Conservation (phyloP, 2,329 filamentous ascomycete genomes). For the Xylariaceae sp. region DNA sequence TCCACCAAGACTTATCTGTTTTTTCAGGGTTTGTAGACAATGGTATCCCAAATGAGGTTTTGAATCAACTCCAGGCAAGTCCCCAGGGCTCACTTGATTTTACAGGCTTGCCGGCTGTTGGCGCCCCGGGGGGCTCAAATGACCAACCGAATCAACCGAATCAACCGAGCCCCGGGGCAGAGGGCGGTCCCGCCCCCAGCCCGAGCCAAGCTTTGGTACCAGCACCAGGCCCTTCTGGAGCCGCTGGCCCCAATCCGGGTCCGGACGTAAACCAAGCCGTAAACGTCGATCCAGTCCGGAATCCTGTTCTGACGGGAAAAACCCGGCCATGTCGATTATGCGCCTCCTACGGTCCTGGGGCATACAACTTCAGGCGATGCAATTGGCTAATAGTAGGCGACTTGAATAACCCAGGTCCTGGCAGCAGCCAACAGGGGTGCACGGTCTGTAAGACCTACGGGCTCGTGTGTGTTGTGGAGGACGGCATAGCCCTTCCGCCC, state of each 20-base stretch:
- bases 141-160: neutral
- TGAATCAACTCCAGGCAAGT: too few species aligned
- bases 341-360: neutral
- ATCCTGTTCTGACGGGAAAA: too few species aligned
- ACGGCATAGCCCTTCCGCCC: neutral
- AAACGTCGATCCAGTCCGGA: too few species aligned
- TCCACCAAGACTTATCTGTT: too few species aligned
- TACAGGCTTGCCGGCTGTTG: neutral
- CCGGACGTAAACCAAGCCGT: too few species aligned
- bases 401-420: neutral
- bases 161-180: neutral
- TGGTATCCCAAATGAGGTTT: too few species aligned
- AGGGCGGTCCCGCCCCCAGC: too few species aligned
- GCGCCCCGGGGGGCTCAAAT: neutral
- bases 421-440: neutral
- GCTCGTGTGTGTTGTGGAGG: conserved; percentile 5
- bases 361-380: neutral
- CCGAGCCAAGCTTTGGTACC: neutral
- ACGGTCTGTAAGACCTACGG: neutral
- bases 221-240: neutral
- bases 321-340: neutral
- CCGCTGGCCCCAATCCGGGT: too few species aligned
- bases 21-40: too few species aligned
- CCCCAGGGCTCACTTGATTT: neutral
- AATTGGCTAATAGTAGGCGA: neutral